Evolutionary conservation across 140 eudicot genomes (phyloP), one percentile per base, ranked within the genome.

Genomic region (Cichorium intybus): DNA sequence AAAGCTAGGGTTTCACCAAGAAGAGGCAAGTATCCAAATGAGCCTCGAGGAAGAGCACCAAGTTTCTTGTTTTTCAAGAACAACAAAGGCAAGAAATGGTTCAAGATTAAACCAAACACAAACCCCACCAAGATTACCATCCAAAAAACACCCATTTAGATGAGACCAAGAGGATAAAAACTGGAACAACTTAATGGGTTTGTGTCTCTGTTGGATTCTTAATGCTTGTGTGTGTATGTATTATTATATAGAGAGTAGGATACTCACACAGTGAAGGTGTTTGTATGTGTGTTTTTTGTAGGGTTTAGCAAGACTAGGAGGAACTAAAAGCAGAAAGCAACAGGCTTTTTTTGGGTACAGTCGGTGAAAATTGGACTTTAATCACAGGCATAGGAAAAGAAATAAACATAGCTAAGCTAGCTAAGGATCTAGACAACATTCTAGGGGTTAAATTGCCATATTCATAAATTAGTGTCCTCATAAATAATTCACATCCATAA

Each of bases 1-100:
- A 84, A 87, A 18, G 84, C 56, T 47, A 87, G 84, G 72, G 96
- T 87, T 75, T 87, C 92, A 43, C 96, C 96, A 73, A 87, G 73
- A 58, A 87, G 63, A 48, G 96, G 96, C 66, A 85, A 68, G 60
- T 75, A 75, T 23, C 96, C 88, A 79, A 87, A 87, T 41, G 86
- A 68, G 16, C 96, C 96, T 82, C 71, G 77, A 4, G 93, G 96
- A 56, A 81, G 61, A 73, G 5, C 54, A 27, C 81, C 85, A 66
- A 51, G 51, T 41, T 48, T 78, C 64, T 72, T 77, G 54, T 69
- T 49, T 28, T 71, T 73, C 50, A 77, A 64, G 48, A 79, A 79
- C 77, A 81, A 71, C 77, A 84, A 74, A 57, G 96, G 96, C 75
- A 76, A 77, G 71, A 79, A 87, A 77, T 87, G 96, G 79, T 74